Base-by-base conservation (phyloP, 495 filamentous ascomycete species). In the Penicillium dipodomyicola region DNA sequence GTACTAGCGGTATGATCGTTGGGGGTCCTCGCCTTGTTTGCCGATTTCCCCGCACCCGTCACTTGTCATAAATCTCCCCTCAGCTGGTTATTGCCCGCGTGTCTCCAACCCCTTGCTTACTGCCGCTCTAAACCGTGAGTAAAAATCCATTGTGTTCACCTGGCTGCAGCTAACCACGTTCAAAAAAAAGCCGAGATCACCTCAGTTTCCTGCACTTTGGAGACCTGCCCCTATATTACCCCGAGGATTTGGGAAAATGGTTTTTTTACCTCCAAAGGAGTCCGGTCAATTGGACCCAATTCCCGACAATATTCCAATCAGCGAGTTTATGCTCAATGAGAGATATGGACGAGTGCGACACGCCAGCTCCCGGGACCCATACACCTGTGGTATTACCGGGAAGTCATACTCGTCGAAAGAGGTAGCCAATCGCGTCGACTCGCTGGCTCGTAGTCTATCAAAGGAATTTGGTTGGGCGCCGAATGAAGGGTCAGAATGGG, bases 311-410 rank as follows among this genome's bases (percentile, higher is more conserved):
- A 79, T 96, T 58, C 80, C 91, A 0, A 78, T 96, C 51, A 77
- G 80, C 61, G 86, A 95, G 44, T 96, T 96, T 69, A 89, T 94
- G 79, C 80, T 85, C 43, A 82, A 83, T 58, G 91, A 96, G 59
- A 71, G 77, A 54, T 82, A 90, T 72, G 89, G 89, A 40, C 82
- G 90, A 49, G 71, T 76, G 52, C 78, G 89, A 8, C 71, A 92
- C 8, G 77, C 75, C 9, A 75, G 81, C 61, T 88, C 90, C 7
- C 74, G 75, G 49, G 80, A 89, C 45, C 90, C 90, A 11, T 96
- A 87, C 72, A 95, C 89, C 14, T 95, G 91, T 63, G 91, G 90
- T 14, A 49, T 96, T 45, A 84, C 83, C 7, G 91, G 91, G 47
- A 83, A 81, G 67, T 82, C 83, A 15, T 92, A 87, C 71, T 85